These are phyloP conservation scores for Tetratostichococcus sp. DNA, from an alignment of 139 green algal species.

Conservation along the genomic window DNA sequence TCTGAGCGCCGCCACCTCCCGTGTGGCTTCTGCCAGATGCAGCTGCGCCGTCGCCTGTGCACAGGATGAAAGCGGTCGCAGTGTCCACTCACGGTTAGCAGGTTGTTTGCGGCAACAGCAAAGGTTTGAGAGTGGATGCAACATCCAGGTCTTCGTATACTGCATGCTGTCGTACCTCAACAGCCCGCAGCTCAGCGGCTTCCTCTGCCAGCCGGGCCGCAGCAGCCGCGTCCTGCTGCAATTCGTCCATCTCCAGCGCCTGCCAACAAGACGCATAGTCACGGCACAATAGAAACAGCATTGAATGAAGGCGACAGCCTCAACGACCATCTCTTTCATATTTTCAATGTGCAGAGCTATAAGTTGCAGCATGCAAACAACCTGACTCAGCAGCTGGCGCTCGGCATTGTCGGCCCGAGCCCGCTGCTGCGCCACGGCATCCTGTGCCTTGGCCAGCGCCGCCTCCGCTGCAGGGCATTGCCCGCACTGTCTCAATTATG, in stretches of 20 bases:
- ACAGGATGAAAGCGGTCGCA: no score
- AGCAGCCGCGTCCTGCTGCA: neutral
- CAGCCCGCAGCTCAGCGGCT: neutral
- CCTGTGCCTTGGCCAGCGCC: neutral
- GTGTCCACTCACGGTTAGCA: no score
- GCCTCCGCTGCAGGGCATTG: neutral
- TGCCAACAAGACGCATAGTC: no score
- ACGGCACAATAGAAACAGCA: no score
- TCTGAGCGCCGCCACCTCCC: slow-evolving; percentile 11
- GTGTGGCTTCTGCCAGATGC: slow-evolving; percentile 6
- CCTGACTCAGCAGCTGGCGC: neutral
- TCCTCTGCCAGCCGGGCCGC: slow-evolving; percentile 6
- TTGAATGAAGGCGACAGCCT: no score
- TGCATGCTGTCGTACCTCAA: slow-evolving; percentile 9
- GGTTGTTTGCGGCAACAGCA: no score
- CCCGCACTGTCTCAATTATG: no score
- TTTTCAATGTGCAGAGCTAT: no score
- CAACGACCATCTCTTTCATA: no score
- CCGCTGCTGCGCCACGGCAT: neutral
- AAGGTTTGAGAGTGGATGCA: no score
- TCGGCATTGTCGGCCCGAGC: neutral
- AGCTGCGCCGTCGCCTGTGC: slow-evolving; percentile 15
- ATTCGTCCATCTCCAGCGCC: slow-evolving; percentile 8
- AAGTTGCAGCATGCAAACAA: neutral
- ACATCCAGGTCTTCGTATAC: slow-evolving; percentile 12